Conservation (phyloP, 23 red algal genomes). For the Gracilaria domingensis region DNA sequence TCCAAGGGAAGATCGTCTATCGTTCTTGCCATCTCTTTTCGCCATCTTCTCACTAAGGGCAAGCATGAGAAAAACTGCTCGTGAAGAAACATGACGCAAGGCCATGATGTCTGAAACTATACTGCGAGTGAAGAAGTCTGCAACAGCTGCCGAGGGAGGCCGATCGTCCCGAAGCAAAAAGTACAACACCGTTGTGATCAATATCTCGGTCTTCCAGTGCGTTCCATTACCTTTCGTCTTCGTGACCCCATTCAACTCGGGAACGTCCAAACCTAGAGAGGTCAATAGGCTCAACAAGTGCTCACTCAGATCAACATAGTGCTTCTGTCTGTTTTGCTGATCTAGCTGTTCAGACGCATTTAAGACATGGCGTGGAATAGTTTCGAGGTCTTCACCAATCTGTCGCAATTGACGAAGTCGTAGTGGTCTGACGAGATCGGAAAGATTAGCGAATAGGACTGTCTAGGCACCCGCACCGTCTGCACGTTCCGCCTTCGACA, state of each 20-base stretch:
- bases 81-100: slow-evolving; percentile 67
- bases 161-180: slow-evolving; percentile 68
- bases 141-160: slow-evolving; percentile 61
- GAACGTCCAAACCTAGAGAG: background rate
- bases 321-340: slow-evolving; percentile 5
- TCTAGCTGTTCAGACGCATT: slow-evolving; percentile 26
- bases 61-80: slow-evolving; percentile 71
- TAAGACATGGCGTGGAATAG: background rate
- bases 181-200: slow-evolving; percentile 72
- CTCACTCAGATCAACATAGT: slow-evolving; percentile 42
- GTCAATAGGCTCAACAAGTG: slow-evolving; percentile 25
- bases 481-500: slow-evolving; percentile 74
- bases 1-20: background rate
- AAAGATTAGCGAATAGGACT: slow-evolving; percentile 73
- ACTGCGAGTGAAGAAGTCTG: slow-evolving; percentile 58
- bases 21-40: background rate
- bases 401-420: slow-evolving; percentile 42
- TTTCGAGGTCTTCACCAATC: slow-evolving; percentile 29
- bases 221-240: slow-evolving; percentile 39
- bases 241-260: too few species aligned
- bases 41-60: slow-evolving; percentile 54
- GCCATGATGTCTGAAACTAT: slow-evolving; percentile 81
- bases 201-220: slow-evolving; percentile 75
- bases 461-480: slow-evolving; percentile 69
- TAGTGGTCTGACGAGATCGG: slow-evolving; percentile 68